Conservation (phyloP, 257 asterid species). For the Solanum ossicruentum region DNA sequence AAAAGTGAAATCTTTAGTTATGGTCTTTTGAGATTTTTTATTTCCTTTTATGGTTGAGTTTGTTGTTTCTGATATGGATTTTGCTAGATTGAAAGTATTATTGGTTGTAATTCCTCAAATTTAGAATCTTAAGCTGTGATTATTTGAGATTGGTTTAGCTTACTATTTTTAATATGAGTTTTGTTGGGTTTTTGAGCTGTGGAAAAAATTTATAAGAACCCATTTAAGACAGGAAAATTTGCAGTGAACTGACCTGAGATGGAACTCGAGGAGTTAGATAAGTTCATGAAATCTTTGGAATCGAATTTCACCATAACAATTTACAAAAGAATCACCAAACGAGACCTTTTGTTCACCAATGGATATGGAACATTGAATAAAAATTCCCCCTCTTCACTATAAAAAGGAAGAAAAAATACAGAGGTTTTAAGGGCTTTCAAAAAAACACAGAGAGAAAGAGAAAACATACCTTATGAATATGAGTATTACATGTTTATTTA, state of each 20-base stretch:
- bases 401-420: not conserved
- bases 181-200: too few relatives aligned
- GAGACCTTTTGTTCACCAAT: not conserved
- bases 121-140: too few relatives aligned
- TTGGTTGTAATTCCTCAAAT: too few relatives aligned
- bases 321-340: not conserved
- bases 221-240: not conserved
- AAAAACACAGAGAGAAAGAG: not conserved
- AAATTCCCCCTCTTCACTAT: too few relatives aligned
- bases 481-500: not conserved
- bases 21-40: too few relatives aligned
- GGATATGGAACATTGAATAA: not conserved
- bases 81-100: too few relatives aligned
- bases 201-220: not conserved
- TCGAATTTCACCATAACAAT: not conserved
- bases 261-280: not conserved
- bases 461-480: not conserved
- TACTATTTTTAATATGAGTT: too few relatives aligned
- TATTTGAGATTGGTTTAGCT: too few relatives aligned
- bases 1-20: too few relatives aligned
- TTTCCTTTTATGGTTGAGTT: too few relatives aligned
- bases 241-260: not conserved
- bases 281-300: not conserved
- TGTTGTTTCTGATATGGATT: too few relatives aligned
- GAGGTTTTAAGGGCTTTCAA: not conserved